phyloP scores from a whole-genome alignment of 495 filamentous ascomycete species.

The Neurospora intermedia region DNA sequence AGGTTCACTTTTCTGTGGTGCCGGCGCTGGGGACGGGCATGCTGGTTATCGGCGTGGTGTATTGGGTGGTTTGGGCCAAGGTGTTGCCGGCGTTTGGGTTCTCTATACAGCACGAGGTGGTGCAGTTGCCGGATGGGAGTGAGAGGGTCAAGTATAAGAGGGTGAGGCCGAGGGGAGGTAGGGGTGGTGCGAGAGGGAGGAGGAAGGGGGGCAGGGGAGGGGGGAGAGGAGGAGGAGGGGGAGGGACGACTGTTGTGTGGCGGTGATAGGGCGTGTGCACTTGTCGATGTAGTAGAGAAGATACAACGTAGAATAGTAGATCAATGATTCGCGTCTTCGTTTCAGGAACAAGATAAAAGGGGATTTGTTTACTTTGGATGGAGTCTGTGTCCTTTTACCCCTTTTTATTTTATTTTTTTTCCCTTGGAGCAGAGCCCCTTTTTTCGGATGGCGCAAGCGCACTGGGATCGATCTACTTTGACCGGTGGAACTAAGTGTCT shows the following conservation, averaged over 20 bases:
- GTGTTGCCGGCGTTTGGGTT: slow-evolving; percentile 31
- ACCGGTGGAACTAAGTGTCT: neutral
- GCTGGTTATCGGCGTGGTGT: slow-evolving; percentile 28
- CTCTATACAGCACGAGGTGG: slow-evolving; percentile 29
- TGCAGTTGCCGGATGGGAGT: slow-evolving; percentile 29
- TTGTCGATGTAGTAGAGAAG: neutral
- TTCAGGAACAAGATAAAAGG: neutral
- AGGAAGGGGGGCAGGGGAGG: neutral
- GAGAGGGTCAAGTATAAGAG: slow-evolving; percentile 30
- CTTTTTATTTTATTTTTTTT: neutral
- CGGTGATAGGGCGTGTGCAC: neutral
- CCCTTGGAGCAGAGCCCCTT: neutral
- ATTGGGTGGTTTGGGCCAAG: slow-evolving; percentile 37
- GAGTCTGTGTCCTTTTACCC: neutral
- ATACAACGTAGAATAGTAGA: neutral
- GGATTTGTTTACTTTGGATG: neutral
- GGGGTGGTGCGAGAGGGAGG: neutral
- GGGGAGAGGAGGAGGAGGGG: slow-evolving; percentile 4
- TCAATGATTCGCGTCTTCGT: neutral
- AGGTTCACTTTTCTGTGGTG: slow-evolving; percentile 32
- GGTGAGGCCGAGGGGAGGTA: slow-evolving; percentile 14
- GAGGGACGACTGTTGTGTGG: slow-evolving; percentile 16
- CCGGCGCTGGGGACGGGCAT: slow-evolving; percentile 35
- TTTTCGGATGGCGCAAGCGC: neutral
- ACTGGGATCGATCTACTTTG: neutral